Percentiles rank a stretch among this genome's conserved stretches.
Conservation (phyloP, 2,329 filamentous ascomycete species). For the Teratosphaeria nubilosa region DNA sequence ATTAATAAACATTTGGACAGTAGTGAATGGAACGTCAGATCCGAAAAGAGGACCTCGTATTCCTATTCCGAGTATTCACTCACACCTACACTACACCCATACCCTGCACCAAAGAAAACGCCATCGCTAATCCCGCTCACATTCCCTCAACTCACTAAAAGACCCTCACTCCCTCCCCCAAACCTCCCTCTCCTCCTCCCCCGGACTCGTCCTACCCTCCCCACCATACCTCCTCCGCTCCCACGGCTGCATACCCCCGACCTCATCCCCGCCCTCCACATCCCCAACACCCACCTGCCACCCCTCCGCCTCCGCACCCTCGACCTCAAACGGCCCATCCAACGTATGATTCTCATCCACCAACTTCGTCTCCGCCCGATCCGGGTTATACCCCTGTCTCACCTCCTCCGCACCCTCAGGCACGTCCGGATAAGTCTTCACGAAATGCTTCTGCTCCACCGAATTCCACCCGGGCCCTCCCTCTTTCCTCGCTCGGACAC, state of each 20-base stretch:
- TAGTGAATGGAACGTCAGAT: too few species aligned
- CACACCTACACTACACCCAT: too few species aligned
- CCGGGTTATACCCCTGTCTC: constrained; percentile 45
- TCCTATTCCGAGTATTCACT: too few species aligned
- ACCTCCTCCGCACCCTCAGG: constrained; percentile 41
- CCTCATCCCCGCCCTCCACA: constrained; percentile 15
- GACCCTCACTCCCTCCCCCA: constrained; percentile 7
- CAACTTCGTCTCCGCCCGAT: constrained; percentile 33
- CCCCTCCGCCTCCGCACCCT: constrained; percentile 30
- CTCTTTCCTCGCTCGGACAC: constrained; percentile 52
- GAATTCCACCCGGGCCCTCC: constrained; percentile 52
- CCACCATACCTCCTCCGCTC: constrained; percentile 15
- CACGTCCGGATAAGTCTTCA: constrained; percentile 39
- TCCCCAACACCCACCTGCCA: constrained; percentile 9
- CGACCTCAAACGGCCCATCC: constrained; percentile 33
- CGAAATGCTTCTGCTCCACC: constrained; percentile 44
- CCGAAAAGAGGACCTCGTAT: too few species aligned
- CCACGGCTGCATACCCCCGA: constrained; percentile 21
- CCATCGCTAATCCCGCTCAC: neutral
- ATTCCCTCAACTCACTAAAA: neutral
- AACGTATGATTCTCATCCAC: constrained; percentile 36
- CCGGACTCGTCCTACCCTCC: constrained; percentile 6
- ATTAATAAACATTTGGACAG: too few species aligned
- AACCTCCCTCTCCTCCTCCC: constrained; percentile 19
- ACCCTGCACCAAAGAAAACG: neutral